phyloP scores from a whole-genome alignment of 108 stramenopile species.

The Cylindrotheca closterium region DNA sequence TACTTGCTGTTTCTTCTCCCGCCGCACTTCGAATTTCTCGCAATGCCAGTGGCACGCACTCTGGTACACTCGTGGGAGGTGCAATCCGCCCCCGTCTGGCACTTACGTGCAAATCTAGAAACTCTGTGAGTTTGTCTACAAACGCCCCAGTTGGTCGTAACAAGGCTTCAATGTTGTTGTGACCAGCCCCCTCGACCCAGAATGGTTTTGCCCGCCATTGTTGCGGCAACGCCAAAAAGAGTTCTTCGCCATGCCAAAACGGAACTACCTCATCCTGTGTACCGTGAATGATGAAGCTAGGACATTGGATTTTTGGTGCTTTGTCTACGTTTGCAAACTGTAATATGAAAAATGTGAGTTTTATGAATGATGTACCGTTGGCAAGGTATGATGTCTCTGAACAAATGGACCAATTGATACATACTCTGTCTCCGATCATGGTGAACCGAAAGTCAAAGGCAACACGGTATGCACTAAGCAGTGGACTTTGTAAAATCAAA shows the following conservation, averaged over 20 bases:
- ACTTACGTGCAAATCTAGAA: slow-evolving; percentile 78
- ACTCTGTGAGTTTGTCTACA: slow-evolving; percentile 80
- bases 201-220: slow-evolving; percentile 89
- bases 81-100: slow-evolving; percentile 66
- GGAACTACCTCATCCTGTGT: slow-evolving; percentile 95
- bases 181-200: slow-evolving; percentile 90
- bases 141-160: slow-evolving; percentile 77
- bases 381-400: background rate
- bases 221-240: slow-evolving; percentile 85
- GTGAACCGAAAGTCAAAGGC: slow-evolving; percentile 94
- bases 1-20: background rate
- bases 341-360: background rate
- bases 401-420: slow-evolving; percentile 10
- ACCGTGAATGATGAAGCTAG: slow-evolving; percentile 92
- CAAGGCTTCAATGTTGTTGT: slow-evolving; percentile 93
- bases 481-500: slow-evolving; percentile 92
- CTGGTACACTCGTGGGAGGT: slow-evolving; percentile 63
- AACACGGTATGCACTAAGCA: slow-evolving; percentile 92
- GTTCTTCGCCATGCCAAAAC: slow-evolving; percentile 93
- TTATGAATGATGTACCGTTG: slow-evolving; percentile 1
- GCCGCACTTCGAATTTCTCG: slow-evolving; percentile 32
- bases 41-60: slow-evolving; percentile 62
- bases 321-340: slow-evolving; percentile 94
- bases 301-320: slow-evolving; percentile 77
- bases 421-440: slow-evolving; percentile 89